These are phyloP conservation scores for Fomitopsis palustris DNA, from an alignment of 1,284 basidiomycete genomes.

Conservation along the genomic window DNA sequence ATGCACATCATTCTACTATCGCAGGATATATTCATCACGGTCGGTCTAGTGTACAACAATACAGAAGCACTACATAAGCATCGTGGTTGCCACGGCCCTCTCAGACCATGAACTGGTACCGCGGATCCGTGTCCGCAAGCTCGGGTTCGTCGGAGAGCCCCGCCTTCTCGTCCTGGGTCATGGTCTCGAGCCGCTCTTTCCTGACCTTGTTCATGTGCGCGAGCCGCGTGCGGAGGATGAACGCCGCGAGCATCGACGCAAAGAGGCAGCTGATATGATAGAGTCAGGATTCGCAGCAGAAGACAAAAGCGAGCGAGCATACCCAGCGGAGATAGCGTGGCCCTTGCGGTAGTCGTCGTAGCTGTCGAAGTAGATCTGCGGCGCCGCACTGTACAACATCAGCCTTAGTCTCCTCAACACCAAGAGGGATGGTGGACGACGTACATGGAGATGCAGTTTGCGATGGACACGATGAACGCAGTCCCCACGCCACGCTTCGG, in stretches of 20 bases:
- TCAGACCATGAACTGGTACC: constrained; percentile 39
- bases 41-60: not conserved
- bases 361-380: constrained; percentile 56
- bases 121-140: constrained; percentile 43
- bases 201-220: constrained; percentile 36
- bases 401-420: not conserved
- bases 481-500: constrained; percentile 56
- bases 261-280: constrained; percentile 35
- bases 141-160: constrained; percentile 28
- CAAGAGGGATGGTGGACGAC: constrained; percentile 12
- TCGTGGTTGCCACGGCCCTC: not conserved
- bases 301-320: constrained; percentile 8
- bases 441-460: constrained; percentile 53
- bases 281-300: not conserved
- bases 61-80: not conserved
- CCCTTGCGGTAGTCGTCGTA: constrained; percentile 47
- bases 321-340: constrained; percentile 51
- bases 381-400: constrained; percentile 39
- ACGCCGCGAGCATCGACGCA: constrained; percentile 36
- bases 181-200: constrained; percentile 19
- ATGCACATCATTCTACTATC: no score
- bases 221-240: constrained; percentile 40
- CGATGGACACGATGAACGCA: constrained; percentile 55
- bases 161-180: constrained; percentile 28
- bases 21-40: no score